phyloP scores from a whole-genome alignment of 257 asterid species.

The Plantago elongata region DNA sequence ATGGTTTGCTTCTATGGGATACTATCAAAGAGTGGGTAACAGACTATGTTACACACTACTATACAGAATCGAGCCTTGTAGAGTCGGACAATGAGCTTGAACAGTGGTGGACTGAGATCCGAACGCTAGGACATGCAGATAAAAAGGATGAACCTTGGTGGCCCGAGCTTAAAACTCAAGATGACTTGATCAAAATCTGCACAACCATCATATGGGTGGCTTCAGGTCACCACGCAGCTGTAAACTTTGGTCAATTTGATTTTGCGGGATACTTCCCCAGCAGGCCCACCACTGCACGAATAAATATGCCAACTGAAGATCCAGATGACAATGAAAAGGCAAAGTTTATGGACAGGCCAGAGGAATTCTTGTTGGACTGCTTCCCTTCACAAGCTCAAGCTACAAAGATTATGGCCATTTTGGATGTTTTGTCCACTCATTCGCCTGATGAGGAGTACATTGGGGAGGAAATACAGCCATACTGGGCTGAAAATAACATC shows the following conservation, averaged over 20 bases:
- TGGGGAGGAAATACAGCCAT: slow-evolving; percentile 33
- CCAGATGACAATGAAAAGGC: slow-evolving; percentile 34
- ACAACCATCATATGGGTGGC: slow-evolving; percentile 66
- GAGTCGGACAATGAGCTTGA: slow-evolving; percentile 54
- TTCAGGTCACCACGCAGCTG: slow-evolving; percentile 80
- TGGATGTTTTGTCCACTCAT: slow-evolving; percentile 63
- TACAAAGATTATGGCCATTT: slow-evolving; percentile 35
- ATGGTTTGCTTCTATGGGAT: slow-evolving; percentile 71
- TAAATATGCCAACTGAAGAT: slow-evolving; percentile 56
- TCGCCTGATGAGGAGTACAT: slow-evolving; percentile 83
- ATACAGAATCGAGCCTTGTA: slow-evolving; percentile 29
- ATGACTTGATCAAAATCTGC: slow-evolving; percentile 40
- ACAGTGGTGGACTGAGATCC: slow-evolving; percentile 73
- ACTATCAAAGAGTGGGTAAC: slow-evolving; percentile 59
- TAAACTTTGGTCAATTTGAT: slow-evolving; percentile 68
- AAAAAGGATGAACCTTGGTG: slow-evolving; percentile 74
- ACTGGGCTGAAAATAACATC: slow-evolving; percentile 34
- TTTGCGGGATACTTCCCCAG: slow-evolving; percentile 65
- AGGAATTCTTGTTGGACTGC: slow-evolving; percentile 35
- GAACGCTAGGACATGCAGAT: slow-evolving; percentile 57
- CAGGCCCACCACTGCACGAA: slow-evolving; percentile 56
- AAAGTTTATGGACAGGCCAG: slow-evolving; percentile 49
- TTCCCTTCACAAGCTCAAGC: slow-evolving; percentile 75
- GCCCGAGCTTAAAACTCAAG: slow-evolving; percentile 47
- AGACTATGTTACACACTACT: slow-evolving; percentile 51